Base-by-base conservation (phyloP, 1,284 basidiomycete species). In the Apiotrichum mycotoxinovorans region DNA sequence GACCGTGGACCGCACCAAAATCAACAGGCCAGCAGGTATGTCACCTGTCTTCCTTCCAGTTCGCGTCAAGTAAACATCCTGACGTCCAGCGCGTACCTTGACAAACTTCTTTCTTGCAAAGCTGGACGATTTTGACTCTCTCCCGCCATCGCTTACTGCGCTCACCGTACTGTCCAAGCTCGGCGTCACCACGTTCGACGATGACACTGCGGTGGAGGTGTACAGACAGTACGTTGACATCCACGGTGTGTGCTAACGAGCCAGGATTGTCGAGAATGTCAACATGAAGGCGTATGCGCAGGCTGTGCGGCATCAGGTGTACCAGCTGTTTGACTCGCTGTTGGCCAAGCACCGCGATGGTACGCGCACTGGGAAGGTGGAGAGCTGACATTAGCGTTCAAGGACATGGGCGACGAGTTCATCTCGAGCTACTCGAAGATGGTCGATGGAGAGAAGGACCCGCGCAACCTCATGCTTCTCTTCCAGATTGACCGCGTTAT, bases 401-500 rank as follows among this genome's bases (percentile, higher is more conserved):
- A 87, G 71, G 77, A 74, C 5, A 83, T 91, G 80, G 87, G 86
- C 1, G 79, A 83, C 38, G 82, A 82, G 17, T 82, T 98, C 72
- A 65, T 98, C 27, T 76, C 80, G 18, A 85, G 86, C 40, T 99
- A 97, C 74, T 82, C 88, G 50, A 77, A 75, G 54, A 78, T 98
- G 27, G 92, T 87, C 1, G 88, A 95, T 57, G 94, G 94, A 25
- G 96, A 99, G 77, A 98, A 98, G 72, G 96, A 99, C 74, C 96
- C 96, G 25, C 83, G 96, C 27, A 98, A 98, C 76, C 81, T 99
- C 9, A 82, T 97, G 64, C 74, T 95, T 10, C 87, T 90, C 4
- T 98, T 98, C 74, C 86, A 88, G 15, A 89, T 98, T 57, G 87
- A 85, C 57, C 83, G 85, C 22, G 87, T 93, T 3, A 82, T 98